A percentile compares a stretch with the other conserved stretches of the same genome.
phyloP scores from a whole-genome alignment of 768 basidiomycete species.

The Suillus tomentosus region DNA sequence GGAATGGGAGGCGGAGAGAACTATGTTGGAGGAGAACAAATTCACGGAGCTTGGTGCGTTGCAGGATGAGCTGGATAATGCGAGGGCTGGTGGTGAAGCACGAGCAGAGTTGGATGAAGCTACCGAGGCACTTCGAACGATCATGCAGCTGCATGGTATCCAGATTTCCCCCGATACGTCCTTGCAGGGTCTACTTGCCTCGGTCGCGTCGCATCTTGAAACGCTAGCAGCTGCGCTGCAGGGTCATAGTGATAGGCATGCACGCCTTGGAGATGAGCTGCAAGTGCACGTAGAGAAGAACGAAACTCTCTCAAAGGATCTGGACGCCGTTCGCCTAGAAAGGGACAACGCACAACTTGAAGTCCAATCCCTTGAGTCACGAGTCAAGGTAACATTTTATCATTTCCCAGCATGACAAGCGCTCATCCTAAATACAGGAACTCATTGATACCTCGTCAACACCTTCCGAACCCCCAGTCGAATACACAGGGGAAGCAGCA shows the following conservation, averaged over 20 bases:
- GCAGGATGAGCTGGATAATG: constrained; percentile 49
- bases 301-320: constrained; percentile 48
- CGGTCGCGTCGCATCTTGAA: constrained; percentile 54
- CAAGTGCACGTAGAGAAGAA: constrained; percentile 46
- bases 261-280: constrained; percentile 54
- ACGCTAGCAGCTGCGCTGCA: constrained; percentile 48
- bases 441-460: constrained; percentile 22
- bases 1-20: constrained; percentile 29
- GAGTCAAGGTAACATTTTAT: constrained; percentile 36
- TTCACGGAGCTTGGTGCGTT: constrained; percentile 46
- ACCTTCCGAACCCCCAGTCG: constrained; percentile 29
- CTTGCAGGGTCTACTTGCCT: constrained; percentile 47
- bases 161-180: constrained; percentile 50
- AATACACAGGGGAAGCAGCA: constrained; percentile 46
- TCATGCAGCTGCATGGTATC: constrained; percentile 61
- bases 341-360: constrained; percentile 51
- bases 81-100: constrained; percentile 40
- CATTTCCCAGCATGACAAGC: neutral
- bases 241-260: constrained; percentile 40
- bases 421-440: constrained; percentile 23
- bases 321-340: constrained; percentile 56
- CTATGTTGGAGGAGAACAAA: constrained; percentile 48
- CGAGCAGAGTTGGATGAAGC: constrained; percentile 55
- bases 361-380: constrained; percentile 39
- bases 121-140: constrained; percentile 44